Evolutionary conservation across 495 filamentous ascomycete species (phyloP), one percentile per base, ranked within the genome.

Genomic region (Xylaria curta): DNA sequence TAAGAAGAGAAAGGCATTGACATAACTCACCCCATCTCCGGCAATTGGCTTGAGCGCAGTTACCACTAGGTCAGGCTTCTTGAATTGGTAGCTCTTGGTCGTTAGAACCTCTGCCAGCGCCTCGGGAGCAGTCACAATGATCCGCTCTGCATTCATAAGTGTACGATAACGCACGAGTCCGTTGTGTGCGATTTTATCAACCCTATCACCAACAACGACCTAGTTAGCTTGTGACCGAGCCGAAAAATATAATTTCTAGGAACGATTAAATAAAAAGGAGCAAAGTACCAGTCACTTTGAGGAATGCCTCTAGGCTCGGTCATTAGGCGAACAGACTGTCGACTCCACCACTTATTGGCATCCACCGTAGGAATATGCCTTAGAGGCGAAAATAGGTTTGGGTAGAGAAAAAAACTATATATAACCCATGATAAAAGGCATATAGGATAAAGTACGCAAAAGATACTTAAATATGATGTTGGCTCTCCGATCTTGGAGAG

Each of bases 91-190:
- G 56, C 81, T 88, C 68, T 90, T 91, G 21, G 87, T 88, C 10
- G 83, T 81, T 0, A 89, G 77, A 3, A 90, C 76, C 74, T 92
- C 90, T 3, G 83, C 80, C 24, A 91, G 75, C 0, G 83, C 85
- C 71, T 91, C 89, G 1, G 91, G 85, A 42, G 77, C 84, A 2
- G 87, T 88, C n/a, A 88, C 70, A 1, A 92, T 68, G 1, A 94
- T 69, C 31, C 91, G 82, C 72, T 94, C 91, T 4, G 81, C 56
- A 67, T 93, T 93, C 56, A 89, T 88, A 13, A 88, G 56, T 6
- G 83, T 84, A 40, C 83, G 81, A 76, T 93, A 92, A 42, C 87
- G 85, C 38, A 95, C 89, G 19, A 95, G 80, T 10, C 92, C 92
- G 53, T 92, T 89, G 47, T 89, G 51, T 93, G 80, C 3, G 77